Evolutionary conservation across 805 yeast species (phyloP), one percentile per base, ranked within the genome.

Genomic region (Teunomyces pallodes): DNA sequence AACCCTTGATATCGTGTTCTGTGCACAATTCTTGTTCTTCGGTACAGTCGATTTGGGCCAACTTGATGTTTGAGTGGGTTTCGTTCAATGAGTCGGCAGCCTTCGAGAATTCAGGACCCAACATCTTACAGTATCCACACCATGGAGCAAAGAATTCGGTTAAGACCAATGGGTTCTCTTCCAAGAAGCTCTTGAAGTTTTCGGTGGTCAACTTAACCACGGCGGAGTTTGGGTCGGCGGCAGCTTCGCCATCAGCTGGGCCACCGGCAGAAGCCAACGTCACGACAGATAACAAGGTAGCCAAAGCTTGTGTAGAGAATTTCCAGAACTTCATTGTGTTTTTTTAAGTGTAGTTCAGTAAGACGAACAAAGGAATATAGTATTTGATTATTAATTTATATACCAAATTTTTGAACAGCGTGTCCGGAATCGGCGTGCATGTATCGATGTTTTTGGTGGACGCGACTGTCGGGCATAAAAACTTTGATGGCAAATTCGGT

Each of bases 141-240:
- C 98, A 92, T 65, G 97, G 96, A 13, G 96, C 96, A 66, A 85
- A 89, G 70, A 89, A 89, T 70, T 89, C 96, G 16, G 92, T 86
- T 53, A 89, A 72, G 17, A 89, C 95, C 56, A 91, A 76, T 31
- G 90, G 87, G 73, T 91, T 86, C 47, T 77, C 81, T 43, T 72
- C 69, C 54, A 92, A 69, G 67, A 87, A 89, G 12, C 75, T 66
- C 48, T 79, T 79, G 65, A 88, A 92, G 50, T 78, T 79, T 33
- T 77, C 83, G 16, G 83, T 70, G 33, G 87, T 80, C 54, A 92
- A 79, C 65, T 87, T 83, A 56, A 89, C 89, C 42, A 92, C 98
- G 30, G 91, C 94, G 39, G 96, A 86, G 62, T 87, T 89, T 50
- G 84, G 84, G 52, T 86, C 84, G 31, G 95, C 95, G 50, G 79